Evolutionary conservation across 192 early-diverging fungal species (phyloP), one percentile per base, ranked within the genome.

Genomic region (Phycomyces nitens): DNA sequence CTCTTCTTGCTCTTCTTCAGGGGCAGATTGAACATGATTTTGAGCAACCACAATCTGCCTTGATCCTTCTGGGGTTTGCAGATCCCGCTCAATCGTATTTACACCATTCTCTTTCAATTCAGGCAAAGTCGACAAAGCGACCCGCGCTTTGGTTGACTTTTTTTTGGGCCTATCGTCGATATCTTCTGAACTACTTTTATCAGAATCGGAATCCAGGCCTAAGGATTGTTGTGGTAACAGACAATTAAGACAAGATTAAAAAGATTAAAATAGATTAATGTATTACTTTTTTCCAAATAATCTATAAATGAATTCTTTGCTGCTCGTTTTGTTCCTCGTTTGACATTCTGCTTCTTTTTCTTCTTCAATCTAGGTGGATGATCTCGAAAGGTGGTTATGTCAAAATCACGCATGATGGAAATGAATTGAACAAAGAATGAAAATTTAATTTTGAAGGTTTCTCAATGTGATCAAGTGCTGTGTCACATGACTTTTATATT

Each of bases 331-430:
- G 20, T 41, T 14, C 15, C 12, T 14, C 2, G 12, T 3, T 47
- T 18, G 12, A 11, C 12, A 3, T 47, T 47, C 3, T 18, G 12
- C 11, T 47, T 47, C 18, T 47, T 47, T 11, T 47, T 47, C 11
- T 47, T 47, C 44, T 47, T 47, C 12, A 47, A 47, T 47, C 3
- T n/a, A 47, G 12, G 18, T n/a, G 44, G 18, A 3, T 11, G 44
- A 11, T 47, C 44, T 3, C 60, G 60, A 34, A 61, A 61, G 27
- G 44, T 26, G 34, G 60, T 38, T 26, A 68, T 68, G 39, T 68
- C 66, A 59, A 68, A 68, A 62, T 68, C 42, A 29, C 27, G n/a
- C 66, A 68, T 68, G 18, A 47, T 18, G 21, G 38, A 11, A 34
- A 61, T 9, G 22, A 34, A 42, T 58, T 34, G 29, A 55, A 5